Conservation (phyloP, 2,329 filamentous ascomycete species). For the Apiospora rasikravindrae region DNA sequence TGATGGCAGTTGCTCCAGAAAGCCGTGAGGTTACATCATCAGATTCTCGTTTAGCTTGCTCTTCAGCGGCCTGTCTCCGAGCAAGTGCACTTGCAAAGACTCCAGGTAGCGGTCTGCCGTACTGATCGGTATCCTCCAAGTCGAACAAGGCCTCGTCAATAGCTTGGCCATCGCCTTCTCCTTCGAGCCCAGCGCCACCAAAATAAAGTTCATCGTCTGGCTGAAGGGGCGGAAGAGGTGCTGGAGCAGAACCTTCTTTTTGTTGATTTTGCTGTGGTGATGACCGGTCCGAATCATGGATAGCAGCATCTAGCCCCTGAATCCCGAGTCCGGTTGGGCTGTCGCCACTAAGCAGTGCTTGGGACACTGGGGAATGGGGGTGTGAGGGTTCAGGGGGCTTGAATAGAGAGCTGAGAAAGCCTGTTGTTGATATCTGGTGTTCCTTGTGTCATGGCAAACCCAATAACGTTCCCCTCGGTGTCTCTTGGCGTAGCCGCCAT, state of each 20-base stretch:
- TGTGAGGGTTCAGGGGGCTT: not conserved
- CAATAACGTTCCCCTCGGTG: constrained; percentile 58
- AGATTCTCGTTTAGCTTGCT: constrained; percentile 48
- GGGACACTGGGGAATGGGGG: not conserved
- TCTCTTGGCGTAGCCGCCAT: constrained; percentile 61
- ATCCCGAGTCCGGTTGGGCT: constrained; percentile 48
- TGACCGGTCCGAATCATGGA: constrained; percentile 19
- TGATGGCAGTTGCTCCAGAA: constrained; percentile 49
- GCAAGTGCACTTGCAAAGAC: constrained; percentile 61
- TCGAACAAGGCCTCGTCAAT: constrained; percentile 81
- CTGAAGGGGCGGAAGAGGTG: constrained; percentile 22
- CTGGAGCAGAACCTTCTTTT: constrained; percentile 21
- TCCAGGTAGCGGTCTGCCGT: constrained; percentile 64
- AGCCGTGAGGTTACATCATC: constrained; percentile 52
- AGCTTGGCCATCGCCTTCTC: constrained; percentile 57
- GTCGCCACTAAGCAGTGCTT: constrained; percentile 21
- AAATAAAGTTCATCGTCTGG: constrained; percentile 72
- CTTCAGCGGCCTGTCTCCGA: constrained; percentile 44
- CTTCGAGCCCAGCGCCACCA: constrained; percentile 61
- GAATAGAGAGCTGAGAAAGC: not conserved
- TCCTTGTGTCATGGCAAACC: constrained; percentile 59
- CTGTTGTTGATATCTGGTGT: constrained; percentile 33
- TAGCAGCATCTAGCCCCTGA: constrained; percentile 40
- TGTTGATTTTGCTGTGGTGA: constrained; percentile 19
- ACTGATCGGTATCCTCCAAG: constrained; percentile 66